Conservation (phyloP, 306 rosid genomes). For the Cucurbita pepo region DNA sequence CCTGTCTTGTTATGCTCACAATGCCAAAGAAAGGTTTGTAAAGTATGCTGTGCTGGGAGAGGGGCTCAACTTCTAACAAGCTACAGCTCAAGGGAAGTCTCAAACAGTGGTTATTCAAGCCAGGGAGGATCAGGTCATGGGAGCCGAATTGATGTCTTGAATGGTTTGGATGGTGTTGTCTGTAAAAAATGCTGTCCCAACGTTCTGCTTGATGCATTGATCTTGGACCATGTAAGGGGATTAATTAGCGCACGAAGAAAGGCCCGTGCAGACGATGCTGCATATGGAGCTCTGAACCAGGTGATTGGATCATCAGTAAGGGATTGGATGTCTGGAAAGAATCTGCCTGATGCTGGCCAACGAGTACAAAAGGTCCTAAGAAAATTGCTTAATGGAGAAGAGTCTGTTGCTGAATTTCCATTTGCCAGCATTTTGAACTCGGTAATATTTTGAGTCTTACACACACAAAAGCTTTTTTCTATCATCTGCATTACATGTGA, state of each 20-base stretch:
- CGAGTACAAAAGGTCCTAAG: constrained; percentile 18
- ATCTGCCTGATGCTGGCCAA: constrained; percentile 16
- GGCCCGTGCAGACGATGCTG: constrained; percentile 57
- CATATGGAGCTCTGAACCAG: constrained; percentile 53
- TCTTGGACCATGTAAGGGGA: constrained; percentile 79
- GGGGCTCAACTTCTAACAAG: constrained; percentile 72
- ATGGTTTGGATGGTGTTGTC: constrained; percentile 59
- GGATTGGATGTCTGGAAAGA: constrained; percentile 35
- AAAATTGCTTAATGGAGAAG: constrained; percentile 50
- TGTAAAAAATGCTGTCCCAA: constrained; percentile 76
- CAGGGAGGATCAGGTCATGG: constrained; percentile 46
- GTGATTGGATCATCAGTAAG: constrained; percentile 41
- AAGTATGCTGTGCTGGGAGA: constrained; percentile 89
- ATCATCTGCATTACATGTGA: not conserved
- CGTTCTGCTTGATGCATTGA: constrained; percentile 54
- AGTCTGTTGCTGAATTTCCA: constrained; percentile 90
- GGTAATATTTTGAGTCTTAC: constrained; percentile 30
- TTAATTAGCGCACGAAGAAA: constrained; percentile 61
- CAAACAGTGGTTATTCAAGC: constrained; percentile 40
- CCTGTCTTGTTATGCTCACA: constrained; percentile 54
- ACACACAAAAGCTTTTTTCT: not conserved
- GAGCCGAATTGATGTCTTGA: constrained; percentile 40
- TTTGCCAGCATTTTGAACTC: constrained; percentile 66
- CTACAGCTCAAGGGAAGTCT: constrained; percentile 40
- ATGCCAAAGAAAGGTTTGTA: constrained; percentile 79